These are phyloP conservation scores for Chenopodium berlandieri DNA, from an alignment of 148 eudicot genomes.

Conservation along the genomic window DNA sequence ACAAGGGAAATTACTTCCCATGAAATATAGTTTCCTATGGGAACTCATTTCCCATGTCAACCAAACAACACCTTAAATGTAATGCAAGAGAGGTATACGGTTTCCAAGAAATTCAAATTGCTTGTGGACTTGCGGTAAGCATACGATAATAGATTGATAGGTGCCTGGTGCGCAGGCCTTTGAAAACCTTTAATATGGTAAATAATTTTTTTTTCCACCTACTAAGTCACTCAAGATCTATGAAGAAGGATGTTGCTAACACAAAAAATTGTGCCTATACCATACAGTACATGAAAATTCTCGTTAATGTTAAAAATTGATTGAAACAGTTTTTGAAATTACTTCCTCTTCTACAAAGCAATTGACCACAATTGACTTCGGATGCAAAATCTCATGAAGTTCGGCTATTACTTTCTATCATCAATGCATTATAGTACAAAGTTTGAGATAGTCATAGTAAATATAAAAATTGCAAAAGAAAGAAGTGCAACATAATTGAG, in stretches of 20 bases:
- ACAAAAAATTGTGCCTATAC: not conserved
- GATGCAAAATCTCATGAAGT: not conserved
- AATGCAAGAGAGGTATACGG: not conserved
- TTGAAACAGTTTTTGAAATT: not conserved
- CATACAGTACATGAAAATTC: not conserved
- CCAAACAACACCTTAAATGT: too few relatives aligned
- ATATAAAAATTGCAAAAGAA: not conserved
- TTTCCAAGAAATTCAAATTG: not conserved
- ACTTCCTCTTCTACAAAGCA: not conserved
- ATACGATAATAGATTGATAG: not conserved
- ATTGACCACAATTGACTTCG: not conserved
- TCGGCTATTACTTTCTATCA: not conserved
- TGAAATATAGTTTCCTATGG: too few relatives aligned
- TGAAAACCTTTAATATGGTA: not conserved
- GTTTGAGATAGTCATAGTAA: not conserved
- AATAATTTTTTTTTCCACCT: not conserved
- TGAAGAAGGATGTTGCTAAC: not conserved
- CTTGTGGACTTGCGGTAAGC: not conserved
- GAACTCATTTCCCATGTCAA: too few relatives aligned
- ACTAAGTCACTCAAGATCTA: not conserved
- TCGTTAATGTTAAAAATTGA: not conserved
- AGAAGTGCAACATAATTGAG: not conserved
- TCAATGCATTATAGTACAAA: not conserved
- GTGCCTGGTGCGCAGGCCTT: too few relatives aligned
- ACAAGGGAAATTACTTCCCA: too few relatives aligned